phyloP scores from a whole-genome alignment of 768 basidiomycete genomes.

The Boletus pseudo-olivaceus region DNA sequence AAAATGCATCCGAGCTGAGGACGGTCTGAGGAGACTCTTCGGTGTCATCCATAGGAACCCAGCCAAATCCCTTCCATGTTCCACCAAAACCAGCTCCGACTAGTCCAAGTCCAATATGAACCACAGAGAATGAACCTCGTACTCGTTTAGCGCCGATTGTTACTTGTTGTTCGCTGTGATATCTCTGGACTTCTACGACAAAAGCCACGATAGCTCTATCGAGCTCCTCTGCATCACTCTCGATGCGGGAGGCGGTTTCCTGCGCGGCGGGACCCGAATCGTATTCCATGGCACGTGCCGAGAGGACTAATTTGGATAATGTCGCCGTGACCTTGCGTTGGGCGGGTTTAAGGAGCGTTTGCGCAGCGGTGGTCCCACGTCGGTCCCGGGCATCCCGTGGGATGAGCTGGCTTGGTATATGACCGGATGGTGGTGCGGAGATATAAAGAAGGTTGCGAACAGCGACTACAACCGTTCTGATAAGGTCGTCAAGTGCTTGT shows the following conservation, averaged over 20 bases:
- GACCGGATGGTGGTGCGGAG: constrained; percentile 54
- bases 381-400: constrained; percentile 48
- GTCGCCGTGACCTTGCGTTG: constrained; percentile 88
- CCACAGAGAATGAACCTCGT: constrained; percentile 56
- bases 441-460: constrained; percentile 77
- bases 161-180: constrained; percentile 35
- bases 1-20: constrained; percentile 50
- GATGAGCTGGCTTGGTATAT: constrained; percentile 55
- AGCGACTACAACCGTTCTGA: constrained; percentile 60
- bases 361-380: constrained; percentile 41
- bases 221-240: constrained; percentile 72
- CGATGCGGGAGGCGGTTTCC: constrained; percentile 67
- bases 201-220: constrained; percentile 69
- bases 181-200: constrained; percentile 64
- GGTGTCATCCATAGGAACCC: constrained; percentile 55
- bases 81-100: constrained; percentile 76
- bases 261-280: constrained; percentile 61
- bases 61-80: constrained; percentile 84
- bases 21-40: constrained; percentile 43
- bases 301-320: constrained; percentile 83
- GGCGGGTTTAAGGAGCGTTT: constrained; percentile 68
- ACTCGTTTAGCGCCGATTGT: constrained; percentile 46
- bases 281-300: constrained; percentile 85
- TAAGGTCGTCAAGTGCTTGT: constrained; percentile 56
- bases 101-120: constrained; percentile 71